These are phyloP conservation scores for Fraxinus cuspidata DNA, from an alignment of 257 asterid genomes.

Conservation along the genomic window DNA sequence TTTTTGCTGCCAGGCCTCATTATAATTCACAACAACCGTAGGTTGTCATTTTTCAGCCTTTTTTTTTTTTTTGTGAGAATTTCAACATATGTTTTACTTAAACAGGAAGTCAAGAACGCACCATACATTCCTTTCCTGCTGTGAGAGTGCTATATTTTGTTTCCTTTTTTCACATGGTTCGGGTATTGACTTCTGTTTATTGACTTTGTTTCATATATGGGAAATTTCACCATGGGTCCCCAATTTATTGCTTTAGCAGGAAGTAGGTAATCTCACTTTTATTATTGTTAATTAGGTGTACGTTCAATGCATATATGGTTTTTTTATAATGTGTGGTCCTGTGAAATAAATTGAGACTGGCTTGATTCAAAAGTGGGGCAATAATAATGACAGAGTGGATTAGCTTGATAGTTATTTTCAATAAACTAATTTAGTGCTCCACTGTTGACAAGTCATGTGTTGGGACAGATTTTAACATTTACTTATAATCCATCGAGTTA, in stretches of 20 bases:
- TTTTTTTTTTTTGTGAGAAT: not conserved
- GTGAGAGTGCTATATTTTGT: slow-evolving; percentile 20
- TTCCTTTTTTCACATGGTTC: slow-evolving; percentile 62
- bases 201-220: slow-evolving; percentile 21
- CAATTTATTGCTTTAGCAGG: not conserved
- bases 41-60: slow-evolving; percentile 4
- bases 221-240: not conserved
- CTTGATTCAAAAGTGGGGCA: slow-evolving; percentile 56
- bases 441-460: not conserved
- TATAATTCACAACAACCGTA: slow-evolving; percentile 45
- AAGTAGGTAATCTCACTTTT: not conserved
- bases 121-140: slow-evolving; percentile 41
- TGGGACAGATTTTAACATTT: not conserved
- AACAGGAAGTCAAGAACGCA: slow-evolving; percentile 70
- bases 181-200: slow-evolving; percentile 90
- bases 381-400: slow-evolving; percentile 48
- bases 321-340: slow-evolving; percentile 48
- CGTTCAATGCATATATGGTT: no score
- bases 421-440: not conserved
- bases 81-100: slow-evolving; percentile 17
- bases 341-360: slow-evolving; percentile 44
- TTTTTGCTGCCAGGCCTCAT: slow-evolving; percentile 41
- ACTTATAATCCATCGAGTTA: not conserved
- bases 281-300: not conserved
- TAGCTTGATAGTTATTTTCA: slow-evolving; percentile 28